Percentiles rank a stretch among this genome's conserved stretches.
These are phyloP conservation scores for Aspergillus bertholletiae DNA, from an alignment of 495 filamentous ascomycete genomes.

Conservation along the genomic window DNA sequence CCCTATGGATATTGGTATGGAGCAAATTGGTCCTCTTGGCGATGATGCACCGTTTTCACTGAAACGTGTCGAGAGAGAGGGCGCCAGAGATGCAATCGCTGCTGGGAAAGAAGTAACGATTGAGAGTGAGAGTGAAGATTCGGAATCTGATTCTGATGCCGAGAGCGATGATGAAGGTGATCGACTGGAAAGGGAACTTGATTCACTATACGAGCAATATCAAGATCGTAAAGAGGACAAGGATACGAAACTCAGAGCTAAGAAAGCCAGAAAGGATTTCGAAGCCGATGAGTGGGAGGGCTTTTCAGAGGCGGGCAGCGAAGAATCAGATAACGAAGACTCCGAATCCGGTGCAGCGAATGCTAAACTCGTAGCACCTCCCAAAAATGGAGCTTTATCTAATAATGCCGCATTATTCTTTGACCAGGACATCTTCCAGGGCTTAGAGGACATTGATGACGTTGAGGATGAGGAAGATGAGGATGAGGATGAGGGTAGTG, in stretches of 20 bases:
- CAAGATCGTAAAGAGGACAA: slow-evolving; percentile 70
- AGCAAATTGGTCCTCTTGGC: slow-evolving; percentile 74
- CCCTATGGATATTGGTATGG: slow-evolving; percentile 92
- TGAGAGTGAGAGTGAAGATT: slow-evolving; percentile 54
- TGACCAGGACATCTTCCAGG: slow-evolving; percentile 90
- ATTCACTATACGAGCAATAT: slow-evolving; percentile 81
- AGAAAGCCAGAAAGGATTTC: slow-evolving; percentile 78
- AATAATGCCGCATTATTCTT: slow-evolving; percentile 87
- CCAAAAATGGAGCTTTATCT: slow-evolving; percentile 55
- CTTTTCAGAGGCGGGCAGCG: slow-evolving; percentile 66
- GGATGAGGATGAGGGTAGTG: slow-evolving; percentile 32
- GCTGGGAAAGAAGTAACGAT: slow-evolving; percentile 71
- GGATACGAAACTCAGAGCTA: slow-evolving; percentile 84
- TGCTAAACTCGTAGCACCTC: slow-evolving; percentile 42
- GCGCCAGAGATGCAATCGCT: slow-evolving; percentile 63
- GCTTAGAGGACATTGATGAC: slow-evolving; percentile 54
- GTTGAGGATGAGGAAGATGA: slow-evolving; percentile 42
- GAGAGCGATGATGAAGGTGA: slow-evolving; percentile 78
- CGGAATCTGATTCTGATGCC: slow-evolving; percentile 55
- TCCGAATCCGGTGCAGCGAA: slow-evolving; percentile 49
- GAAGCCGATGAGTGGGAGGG: slow-evolving; percentile 90
- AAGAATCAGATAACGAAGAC: slow-evolving; percentile 54
- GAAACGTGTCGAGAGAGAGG: slow-evolving; percentile 71
- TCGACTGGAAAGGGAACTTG: slow-evolving; percentile 75
- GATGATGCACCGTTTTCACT: slow-evolving; percentile 80